A percentile compares a stretch with the other conserved stretches of the same genome.
Evolutionary conservation across 352 stramenopile species (phyloP).

Genomic region (Globisporangium perplexum): DNA sequence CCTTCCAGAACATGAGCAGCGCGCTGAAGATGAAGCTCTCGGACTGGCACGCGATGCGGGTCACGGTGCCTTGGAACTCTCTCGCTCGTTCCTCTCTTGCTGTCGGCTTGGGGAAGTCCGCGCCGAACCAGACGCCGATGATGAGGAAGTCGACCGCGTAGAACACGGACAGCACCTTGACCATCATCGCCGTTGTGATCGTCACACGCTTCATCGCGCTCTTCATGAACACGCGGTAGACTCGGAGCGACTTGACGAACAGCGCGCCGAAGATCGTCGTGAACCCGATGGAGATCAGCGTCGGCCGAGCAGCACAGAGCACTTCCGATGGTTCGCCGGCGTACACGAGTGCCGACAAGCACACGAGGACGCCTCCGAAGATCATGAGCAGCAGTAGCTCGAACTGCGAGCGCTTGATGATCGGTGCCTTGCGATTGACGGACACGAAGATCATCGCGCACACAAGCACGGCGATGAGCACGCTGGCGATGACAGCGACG

Average conservation of each 20-base stretch:
- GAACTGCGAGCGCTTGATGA: conserved; percentile 37
- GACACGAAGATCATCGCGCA: conserved; percentile 2
- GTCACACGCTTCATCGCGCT: conserved; percentile 22
- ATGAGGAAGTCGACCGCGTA: conserved; percentile 19
- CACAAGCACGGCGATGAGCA: conserved; percentile 19
- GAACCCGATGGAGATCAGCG: conserved; percentile 18
- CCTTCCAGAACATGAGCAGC: conserved; percentile 36
- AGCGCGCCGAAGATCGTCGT: conserved; percentile 26
- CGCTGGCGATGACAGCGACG: background rate
- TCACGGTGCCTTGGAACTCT: conserved; percentile 7
- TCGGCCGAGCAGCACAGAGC: conserved; percentile 15
- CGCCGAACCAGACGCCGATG: conserved; percentile 17
- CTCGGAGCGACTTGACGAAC: conserved; percentile 30
- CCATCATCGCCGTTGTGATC: conserved; percentile 18
- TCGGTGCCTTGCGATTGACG: conserved; percentile 13
- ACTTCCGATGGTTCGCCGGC: conserved; percentile 14
- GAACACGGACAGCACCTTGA: conserved; percentile 19
- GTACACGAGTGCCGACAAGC: conserved; percentile 14
- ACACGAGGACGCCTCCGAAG: conserved; percentile 24
- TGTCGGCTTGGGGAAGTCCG: conserved; percentile 18
- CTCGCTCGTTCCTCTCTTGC: background rate
- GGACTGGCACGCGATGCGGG: conserved; percentile 1
- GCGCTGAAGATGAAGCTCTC: conserved; percentile 23
- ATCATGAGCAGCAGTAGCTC: conserved; percentile 22
- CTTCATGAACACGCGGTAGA: conserved; percentile 28